phyloP scores from a whole-genome alignment of 352 stramenopile species.

The Globisporangium uncinulatum region DNA sequence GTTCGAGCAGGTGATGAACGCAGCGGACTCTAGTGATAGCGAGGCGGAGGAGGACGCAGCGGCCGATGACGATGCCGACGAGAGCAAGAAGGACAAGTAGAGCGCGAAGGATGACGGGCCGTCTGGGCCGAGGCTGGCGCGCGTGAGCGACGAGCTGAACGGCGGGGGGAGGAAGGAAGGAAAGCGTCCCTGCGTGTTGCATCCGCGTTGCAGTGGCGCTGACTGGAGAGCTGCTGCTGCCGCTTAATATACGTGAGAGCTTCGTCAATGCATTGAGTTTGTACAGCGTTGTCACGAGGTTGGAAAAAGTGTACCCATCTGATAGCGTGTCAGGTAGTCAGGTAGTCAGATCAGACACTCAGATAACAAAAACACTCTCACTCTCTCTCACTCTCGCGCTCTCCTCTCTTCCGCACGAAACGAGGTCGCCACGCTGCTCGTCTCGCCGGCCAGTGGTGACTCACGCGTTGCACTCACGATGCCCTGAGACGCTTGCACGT shows the following conservation, averaged over 20 bases:
- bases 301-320: neutral
- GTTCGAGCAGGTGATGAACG: conserved; percentile 97
- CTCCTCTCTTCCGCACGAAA: too few species aligned
- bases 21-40: conserved; percentile 81
- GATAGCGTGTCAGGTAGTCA: too few species aligned
- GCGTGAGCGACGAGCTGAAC: neutral
- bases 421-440: too few species aligned
- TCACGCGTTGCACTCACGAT: too few species aligned
- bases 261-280: neutral
- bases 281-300: neutral
- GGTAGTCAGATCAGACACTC: too few species aligned
- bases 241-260: neutral
- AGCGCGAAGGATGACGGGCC: conserved; percentile 7
- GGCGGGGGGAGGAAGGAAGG: neutral
- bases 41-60: conserved; percentile 54
- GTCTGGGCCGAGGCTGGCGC: too few species aligned
- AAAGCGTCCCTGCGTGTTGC: too few species aligned
- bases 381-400: too few species aligned
- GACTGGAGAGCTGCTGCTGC: neutral
- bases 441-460: too few species aligned
- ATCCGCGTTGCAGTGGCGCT: neutral
- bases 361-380: neutral
- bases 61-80: conserved; percentile 9
- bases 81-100: conserved; percentile 70
- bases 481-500: too few species aligned